Base-by-base conservation (phyloP, 2,329 filamentous ascomycete species). In the Metarhizium robertsii region DNA sequence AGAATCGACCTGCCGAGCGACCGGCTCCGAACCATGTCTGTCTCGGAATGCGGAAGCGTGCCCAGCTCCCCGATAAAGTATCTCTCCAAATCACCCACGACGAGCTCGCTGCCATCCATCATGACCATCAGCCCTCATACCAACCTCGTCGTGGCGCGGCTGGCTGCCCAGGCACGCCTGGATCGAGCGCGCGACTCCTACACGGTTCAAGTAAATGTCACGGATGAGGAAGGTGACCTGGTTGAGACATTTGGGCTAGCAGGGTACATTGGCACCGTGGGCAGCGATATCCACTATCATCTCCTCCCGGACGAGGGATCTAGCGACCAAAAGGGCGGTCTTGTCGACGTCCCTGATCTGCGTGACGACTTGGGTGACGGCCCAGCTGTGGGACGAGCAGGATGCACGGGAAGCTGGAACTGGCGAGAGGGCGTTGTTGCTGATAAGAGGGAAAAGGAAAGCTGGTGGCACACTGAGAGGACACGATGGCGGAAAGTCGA, bases 151-250 rank as follows among this genome's bases (percentile, higher is more conserved):
- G 63, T 71, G 20, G 76, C 85, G 1, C 81, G 87, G 0, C 72
- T 84, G 6, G 79, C 81, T 16, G 87, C 87, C 0, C 87, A 91
- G 65, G 70, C 76, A 0, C 78, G 87, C 1, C 77, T 89, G 25
- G 80, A 87, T 42, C 74, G 77, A 20, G 83, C 84, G 0, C 74
- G 77, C 25, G 70, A 71, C 29, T 63, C 70, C 1, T 81, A 83
- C 1, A 73, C 76, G 16, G 85, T 85, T 64, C 74, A 75, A 7
- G 75, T 90, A 40, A 78, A 81, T 11, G 76, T 90, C 2, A 66
- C 73, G 2, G 75, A 79, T 57, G 79, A 82, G 57, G 67, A 76
- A 14, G 81, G 81, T 1, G 67, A 69, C 1, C 61, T 82, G 1
- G 66, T 75, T 1, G 77, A 84, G 34, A 74, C 75, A 2, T 80